Conservation (phyloP, 768 basidiomycete genomes). For the Xerocomus potaroensis region DNA sequence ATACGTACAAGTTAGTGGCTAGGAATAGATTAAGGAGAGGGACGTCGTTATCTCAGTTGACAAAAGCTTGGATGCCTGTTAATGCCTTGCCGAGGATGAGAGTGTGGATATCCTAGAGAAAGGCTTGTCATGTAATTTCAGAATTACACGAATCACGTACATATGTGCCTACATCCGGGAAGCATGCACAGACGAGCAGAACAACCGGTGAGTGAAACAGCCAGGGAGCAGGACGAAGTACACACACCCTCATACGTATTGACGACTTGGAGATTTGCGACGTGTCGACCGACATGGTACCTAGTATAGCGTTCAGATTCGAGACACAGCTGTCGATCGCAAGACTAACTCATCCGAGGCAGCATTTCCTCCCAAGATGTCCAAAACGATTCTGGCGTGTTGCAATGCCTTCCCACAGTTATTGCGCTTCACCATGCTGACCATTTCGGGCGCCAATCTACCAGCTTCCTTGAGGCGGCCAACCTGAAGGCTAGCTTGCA, state of each 20-base stretch:
- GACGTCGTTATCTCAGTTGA: constrained; percentile 36
- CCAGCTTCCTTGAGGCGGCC: constrained; percentile 84
- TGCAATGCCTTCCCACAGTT: constrained; percentile 92
- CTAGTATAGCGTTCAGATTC: constrained; percentile 32
- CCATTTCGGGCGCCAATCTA: constrained; percentile 80
- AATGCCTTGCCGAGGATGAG: constrained; percentile 92
- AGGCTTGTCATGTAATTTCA: constrained; percentile 4
- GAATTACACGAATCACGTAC: constrained; percentile 33
- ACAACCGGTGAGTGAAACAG: constrained; percentile 4
- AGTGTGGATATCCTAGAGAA: constrained; percentile 76
- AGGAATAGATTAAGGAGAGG: no score
- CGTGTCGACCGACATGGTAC: constrained; percentile 93
- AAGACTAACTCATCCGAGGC: constrained; percentile 74
- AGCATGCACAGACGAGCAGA: no score
- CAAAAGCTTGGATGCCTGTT: constrained; percentile 85
- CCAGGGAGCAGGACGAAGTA: not conserved
- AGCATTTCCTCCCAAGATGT: constrained; percentile 93
- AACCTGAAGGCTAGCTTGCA: constrained; percentile 71
- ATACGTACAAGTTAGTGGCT: no score
- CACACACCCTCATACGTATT: constrained; percentile 87
- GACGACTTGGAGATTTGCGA: constrained; percentile 91
- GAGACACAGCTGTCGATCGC: constrained; percentile 16
- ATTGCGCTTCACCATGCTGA: constrained; percentile 92
- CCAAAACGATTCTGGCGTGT: constrained; percentile 76
- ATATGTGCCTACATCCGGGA: constrained; percentile 50